Evolutionary conservation across 169 alveolate species (phyloP), one percentile per base, ranked within the genome.

Genomic region (Babesia ovis): DNA sequence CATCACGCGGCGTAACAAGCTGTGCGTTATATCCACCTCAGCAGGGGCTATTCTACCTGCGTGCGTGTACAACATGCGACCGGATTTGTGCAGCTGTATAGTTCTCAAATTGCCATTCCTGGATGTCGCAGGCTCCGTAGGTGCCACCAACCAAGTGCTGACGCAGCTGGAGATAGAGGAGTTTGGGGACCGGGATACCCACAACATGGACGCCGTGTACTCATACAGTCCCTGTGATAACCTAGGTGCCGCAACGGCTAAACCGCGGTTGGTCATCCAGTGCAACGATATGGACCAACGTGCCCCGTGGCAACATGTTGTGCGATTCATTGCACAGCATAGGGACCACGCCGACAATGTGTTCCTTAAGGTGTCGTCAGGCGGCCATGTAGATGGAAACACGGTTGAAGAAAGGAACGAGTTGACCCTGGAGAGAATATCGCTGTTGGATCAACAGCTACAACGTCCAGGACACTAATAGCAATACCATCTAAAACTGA

Each of bases 41-140:
- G 86, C 83, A 8, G 67, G 83, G 8, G 86, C 80, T 32, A 43
- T 79, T 11, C 68, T 79, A 20, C 83, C 77, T 16, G 86, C 83
- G 32, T 61, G 77, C 50, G 25, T 79, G 14, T 79, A 69, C 58
- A 79, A 79, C 68, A 69, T 79, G 74, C 62, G 83, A 3, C 86
- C 86, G 4, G 86, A 68, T 22, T 29, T 79, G 37, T 79, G 86
- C 57, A 62, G 68, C 37, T 55, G 57, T 56, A 37, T 86, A n/a
- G 34, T 77, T 45, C 62, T 86, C 18, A 61, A 77, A 18, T 64
- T 83, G 43, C 93, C 93, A 1, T 77, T 74, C 51, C 45, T 86
- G 69, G 92, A 88, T 45, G 68, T 71, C 31, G 45, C 71, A 20
- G 70, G 62, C 16, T 64, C 68, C n/a, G 34, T 85, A 8, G 57